Conservation (phyloP, 345 rosid species). For the Camelina sativa region DNA sequence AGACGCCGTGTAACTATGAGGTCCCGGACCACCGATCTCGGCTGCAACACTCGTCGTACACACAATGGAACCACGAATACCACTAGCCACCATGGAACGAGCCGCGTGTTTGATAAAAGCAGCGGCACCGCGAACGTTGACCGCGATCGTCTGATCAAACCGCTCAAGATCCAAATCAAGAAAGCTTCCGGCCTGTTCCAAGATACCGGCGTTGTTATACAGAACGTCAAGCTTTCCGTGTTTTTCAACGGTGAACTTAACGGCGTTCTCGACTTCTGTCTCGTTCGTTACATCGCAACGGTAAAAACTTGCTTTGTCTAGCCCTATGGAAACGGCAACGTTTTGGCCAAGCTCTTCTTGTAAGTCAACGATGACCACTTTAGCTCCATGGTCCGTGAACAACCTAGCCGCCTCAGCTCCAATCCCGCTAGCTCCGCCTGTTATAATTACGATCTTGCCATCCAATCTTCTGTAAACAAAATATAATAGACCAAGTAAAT, state of each 20-base stretch:
- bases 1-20: constrained; percentile 68
- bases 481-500: not conserved
- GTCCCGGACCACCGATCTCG: constrained; percentile 59
- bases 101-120: constrained; percentile 47
- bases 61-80: constrained; percentile 65
- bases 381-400: constrained; percentile 69
- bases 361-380: constrained; percentile 65
- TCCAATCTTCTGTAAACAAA: not conserved
- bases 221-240: constrained; percentile 64
- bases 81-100: constrained; percentile 59
- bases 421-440: not conserved
- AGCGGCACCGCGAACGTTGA: constrained; percentile 70
- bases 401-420: constrained; percentile 50
- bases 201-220: constrained; percentile 72
- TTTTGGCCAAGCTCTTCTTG: constrained; percentile 66
- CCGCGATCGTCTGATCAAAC: constrained; percentile 60
- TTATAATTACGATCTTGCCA: not conserved
- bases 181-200: constrained; percentile 56
- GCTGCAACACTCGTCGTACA: constrained; percentile 70
- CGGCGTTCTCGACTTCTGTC: constrained; percentile 44
- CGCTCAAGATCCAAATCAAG: constrained; percentile 57
- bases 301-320: constrained; percentile 50
- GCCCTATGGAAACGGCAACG: constrained; percentile 51
- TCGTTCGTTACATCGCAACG: constrained; percentile 76
- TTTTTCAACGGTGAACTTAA: constrained; percentile 45